These are phyloP conservation scores for Xylariaceae sp. DNA, from an alignment of 2,329 filamentous ascomycete species.

Conservation along the genomic window DNA sequence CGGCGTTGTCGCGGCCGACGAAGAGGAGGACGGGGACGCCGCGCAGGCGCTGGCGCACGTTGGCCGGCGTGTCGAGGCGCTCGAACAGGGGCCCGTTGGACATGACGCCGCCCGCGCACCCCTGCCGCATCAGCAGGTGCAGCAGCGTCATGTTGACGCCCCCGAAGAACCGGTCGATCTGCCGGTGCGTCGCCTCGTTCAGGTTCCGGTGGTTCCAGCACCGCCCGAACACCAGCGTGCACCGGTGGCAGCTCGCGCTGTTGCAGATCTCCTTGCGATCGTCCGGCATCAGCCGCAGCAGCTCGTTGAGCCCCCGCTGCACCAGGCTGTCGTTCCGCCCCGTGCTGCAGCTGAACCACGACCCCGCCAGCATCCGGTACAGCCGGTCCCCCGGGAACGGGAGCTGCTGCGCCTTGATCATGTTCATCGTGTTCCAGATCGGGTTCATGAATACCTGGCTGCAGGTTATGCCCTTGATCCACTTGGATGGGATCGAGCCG, in stretches of 20 bases:
- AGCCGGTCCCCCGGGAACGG: slow-evolving; percentile 53
- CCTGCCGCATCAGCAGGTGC: slow-evolving; percentile 59
- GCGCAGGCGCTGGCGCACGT: slow-evolving; percentile 49
- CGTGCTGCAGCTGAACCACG: slow-evolving; percentile 59
- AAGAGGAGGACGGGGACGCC: slow-evolving; percentile 61
- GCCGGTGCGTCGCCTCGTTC: slow-evolving; percentile 65
- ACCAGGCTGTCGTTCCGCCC: slow-evolving; percentile 49
- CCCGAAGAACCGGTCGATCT: slow-evolving; percentile 64
- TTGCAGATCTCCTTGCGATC: slow-evolving; percentile 60
- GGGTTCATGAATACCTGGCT: slow-evolving; percentile 68
- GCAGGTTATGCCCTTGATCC: slow-evolving; percentile 61
- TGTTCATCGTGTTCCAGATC: slow-evolving; percentile 58
- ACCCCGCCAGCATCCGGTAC: slow-evolving; percentile 51
- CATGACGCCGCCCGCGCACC: slow-evolving; percentile 53
- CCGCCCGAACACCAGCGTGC: slow-evolving; percentile 62
- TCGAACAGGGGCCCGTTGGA: slow-evolving; percentile 52
- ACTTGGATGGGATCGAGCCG: slow-evolving; percentile 58
- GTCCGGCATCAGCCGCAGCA: slow-evolving; percentile 61
- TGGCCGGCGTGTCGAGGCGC: slow-evolving; percentile 51
- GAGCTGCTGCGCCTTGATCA: slow-evolving; percentile 54
- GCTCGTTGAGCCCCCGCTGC: slow-evolving; percentile 57
- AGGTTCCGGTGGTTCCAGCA: slow-evolving; percentile 68
- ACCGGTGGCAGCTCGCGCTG: slow-evolving; percentile 63
- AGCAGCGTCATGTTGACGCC: slow-evolving; percentile 64
- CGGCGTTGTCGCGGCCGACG: slow-evolving; percentile 58